Conservation (phyloP, 495 filamentous ascomycete species). For the Penicillium chermesinum region DNA sequence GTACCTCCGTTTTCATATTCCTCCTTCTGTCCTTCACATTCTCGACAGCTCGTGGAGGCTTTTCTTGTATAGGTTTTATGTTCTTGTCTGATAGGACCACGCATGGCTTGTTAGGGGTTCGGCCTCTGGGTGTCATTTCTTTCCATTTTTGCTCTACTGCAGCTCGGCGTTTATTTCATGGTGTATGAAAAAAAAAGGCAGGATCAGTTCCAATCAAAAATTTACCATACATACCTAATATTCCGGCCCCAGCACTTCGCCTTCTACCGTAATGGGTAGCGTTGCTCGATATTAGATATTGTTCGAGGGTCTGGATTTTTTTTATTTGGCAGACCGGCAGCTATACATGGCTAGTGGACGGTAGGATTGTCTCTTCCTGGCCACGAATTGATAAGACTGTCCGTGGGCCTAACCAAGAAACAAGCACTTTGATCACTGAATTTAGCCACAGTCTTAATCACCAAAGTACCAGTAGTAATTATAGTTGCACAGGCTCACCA, state of each 20-base stretch:
- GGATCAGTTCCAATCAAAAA: conserved; percentile 31
- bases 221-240: conserved; percentile 12
- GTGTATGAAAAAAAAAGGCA: conserved; percentile 43
- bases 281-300: not conserved
- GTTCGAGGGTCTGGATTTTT: not conserved
- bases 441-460: too few relatives aligned
- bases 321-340: not conserved
- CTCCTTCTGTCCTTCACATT: conserved; percentile 23
- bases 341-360: too few relatives aligned
- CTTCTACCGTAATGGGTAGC: too few relatives aligned
- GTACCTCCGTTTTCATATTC: too few relatives aligned
- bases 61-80: conserved; percentile 43
- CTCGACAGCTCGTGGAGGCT: conserved; percentile 28
- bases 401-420: too few relatives aligned
- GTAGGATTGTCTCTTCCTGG: too few relatives aligned
- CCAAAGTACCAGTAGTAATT: too few relatives aligned
- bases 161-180: conserved; percentile 42
- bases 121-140: conserved; percentile 39
- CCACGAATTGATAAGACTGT: too few relatives aligned
- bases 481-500: not conserved
- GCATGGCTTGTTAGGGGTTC: conserved; percentile 44
- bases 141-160: conserved; percentile 38
- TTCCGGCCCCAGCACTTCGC: too few relatives aligned
- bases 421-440: too few relatives aligned
- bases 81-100: conserved; percentile 38